Evolutionary conservation across 192 early-diverging fungal species (phyloP).

Genomic region (Coemansia sp.): DNA sequence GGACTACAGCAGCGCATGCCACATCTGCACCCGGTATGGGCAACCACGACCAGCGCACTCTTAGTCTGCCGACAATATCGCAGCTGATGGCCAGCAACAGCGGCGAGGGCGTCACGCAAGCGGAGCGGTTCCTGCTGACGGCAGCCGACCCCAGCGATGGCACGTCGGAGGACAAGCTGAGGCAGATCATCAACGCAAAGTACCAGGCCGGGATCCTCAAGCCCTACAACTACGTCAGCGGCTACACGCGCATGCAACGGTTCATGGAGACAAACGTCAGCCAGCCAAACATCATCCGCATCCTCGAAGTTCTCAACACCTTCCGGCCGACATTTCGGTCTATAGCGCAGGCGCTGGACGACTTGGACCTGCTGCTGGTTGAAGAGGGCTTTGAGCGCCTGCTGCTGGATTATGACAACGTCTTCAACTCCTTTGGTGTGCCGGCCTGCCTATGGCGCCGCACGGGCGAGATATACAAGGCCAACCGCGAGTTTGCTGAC

Average conservation of each 20-base stretch:
- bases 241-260: conserved; percentile 83
- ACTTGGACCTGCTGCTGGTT: conserved; percentile 92
- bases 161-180: conserved; percentile 84
- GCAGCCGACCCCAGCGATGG: conserved; percentile 92
- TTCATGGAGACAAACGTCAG: conserved; percentile 86
- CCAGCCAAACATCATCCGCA: conserved; percentile 66
- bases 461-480: conserved; percentile 96
- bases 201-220: conserved; percentile 94
- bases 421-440: conserved; percentile 94
- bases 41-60: conserved; percentile 18
- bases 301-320: conserved; percentile 84
- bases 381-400: conserved; percentile 96
- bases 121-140: conserved; percentile 77
- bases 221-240: conserved; percentile 96
- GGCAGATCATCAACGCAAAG: conserved; percentile 92
- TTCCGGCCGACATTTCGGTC: conserved; percentile 89
- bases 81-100: conserved; percentile 41
- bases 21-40: not conserved
- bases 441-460: conserved; percentile 96
- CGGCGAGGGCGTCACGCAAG: conserved; percentile 71
- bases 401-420: conserved; percentile 93
- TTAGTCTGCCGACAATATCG: conserved; percentile 45
- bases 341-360: conserved; percentile 87
- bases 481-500: conserved; percentile 93
- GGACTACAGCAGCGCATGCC: not conserved